Conservation (phyloP, 2,329 filamentous ascomycete species). For the Scortechinia acanthostroma region DNA sequence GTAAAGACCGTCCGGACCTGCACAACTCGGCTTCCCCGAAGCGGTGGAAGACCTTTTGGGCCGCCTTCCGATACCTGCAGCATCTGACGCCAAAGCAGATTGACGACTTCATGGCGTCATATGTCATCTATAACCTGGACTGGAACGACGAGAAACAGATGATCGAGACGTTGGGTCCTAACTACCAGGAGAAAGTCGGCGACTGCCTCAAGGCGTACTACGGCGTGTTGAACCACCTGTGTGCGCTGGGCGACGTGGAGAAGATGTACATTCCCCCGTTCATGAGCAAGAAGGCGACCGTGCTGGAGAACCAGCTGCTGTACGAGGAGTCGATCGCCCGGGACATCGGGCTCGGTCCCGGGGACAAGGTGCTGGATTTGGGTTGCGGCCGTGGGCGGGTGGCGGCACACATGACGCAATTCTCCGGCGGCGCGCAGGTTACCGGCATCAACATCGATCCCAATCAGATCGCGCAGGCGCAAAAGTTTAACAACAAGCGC, state of each 20-base stretch:
- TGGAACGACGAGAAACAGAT: slow-evolving; percentile 41
- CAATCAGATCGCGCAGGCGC: slow-evolving; percentile 38
- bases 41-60: slow-evolving; percentile 38
- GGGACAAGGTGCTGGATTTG: slow-evolving; percentile 38
- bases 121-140: slow-evolving; percentile 46
- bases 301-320: slow-evolving; percentile 41
- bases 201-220: slow-evolving; percentile 43
- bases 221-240: slow-evolving; percentile 43
- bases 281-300: slow-evolving; percentile 38
- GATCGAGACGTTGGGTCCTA: slow-evolving; percentile 33
- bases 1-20: slow-evolving; percentile 10
- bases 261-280: slow-evolving; percentile 50
- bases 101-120: slow-evolving; percentile 46
- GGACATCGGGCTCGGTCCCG: slow-evolving; percentile 32
- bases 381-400: slow-evolving; percentile 44
- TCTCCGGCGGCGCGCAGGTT: slow-evolving; percentile 30
- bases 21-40: slow-evolving; percentile 36
- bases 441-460: slow-evolving; percentile 46
- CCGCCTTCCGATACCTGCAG: slow-evolving; percentile 38
- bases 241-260: slow-evolving; percentile 44
- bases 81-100: slow-evolving; percentile 39
- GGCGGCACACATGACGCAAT: slow-evolving; percentile 41
- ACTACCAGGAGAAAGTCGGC: slow-evolving; percentile 40
- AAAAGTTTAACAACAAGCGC: slow-evolving; percentile 29
- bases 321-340: slow-evolving; percentile 40